These are phyloP conservation scores for Candida patagonica DNA, from an alignment of 805 yeast species.

Conservation along the genomic window DNA sequence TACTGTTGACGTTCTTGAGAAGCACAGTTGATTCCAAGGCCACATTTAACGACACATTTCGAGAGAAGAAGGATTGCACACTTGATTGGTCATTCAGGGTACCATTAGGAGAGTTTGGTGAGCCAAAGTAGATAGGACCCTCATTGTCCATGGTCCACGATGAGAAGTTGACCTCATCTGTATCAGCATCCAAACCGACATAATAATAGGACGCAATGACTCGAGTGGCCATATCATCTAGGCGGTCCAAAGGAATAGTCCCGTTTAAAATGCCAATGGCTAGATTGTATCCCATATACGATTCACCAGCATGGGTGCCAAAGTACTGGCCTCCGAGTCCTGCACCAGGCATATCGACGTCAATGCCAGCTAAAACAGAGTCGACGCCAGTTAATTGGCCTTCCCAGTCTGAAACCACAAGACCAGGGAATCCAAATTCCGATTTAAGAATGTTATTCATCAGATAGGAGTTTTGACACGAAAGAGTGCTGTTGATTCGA, in stretches of 20 bases:
- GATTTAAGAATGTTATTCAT: conserved; percentile 48
- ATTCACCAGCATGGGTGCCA: conserved; percentile 36
- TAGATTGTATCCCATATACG: conserved; percentile 50
- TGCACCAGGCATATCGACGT: conserved; percentile 62
- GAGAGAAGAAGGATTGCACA: conserved; percentile 39
- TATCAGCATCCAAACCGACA: conserved; percentile 27
- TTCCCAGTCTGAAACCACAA: conserved; percentile 61
- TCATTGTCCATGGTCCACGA: conserved; percentile 51
- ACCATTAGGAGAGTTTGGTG: conserved; percentile 40
- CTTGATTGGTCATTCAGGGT: conserved; percentile 48
- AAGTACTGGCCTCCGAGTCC: conserved; percentile 32
- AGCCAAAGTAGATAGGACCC: conserved; percentile 29
- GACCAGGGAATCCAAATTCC: conserved; percentile 59
- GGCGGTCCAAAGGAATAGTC: conserved; percentile 42
- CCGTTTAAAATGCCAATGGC: conserved; percentile 47
- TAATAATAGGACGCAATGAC: conserved; percentile 49
- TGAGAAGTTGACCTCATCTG: conserved; percentile 39
- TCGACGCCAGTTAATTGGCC: conserved; percentile 50
- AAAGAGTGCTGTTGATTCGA: conserved; percentile 44
- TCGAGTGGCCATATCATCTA: conserved; percentile 55
- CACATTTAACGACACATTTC: conserved; percentile 40
- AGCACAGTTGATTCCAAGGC: conserved; percentile 51
- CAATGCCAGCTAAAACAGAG: conserved; percentile 50
- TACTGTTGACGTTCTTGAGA: conserved; percentile 42
- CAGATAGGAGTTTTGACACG: conserved; percentile 51